These are phyloP conservation scores for Raphanus raphanistrum DNA, from an alignment of 345 rosid genomes.

Conservation along the genomic window DNA sequence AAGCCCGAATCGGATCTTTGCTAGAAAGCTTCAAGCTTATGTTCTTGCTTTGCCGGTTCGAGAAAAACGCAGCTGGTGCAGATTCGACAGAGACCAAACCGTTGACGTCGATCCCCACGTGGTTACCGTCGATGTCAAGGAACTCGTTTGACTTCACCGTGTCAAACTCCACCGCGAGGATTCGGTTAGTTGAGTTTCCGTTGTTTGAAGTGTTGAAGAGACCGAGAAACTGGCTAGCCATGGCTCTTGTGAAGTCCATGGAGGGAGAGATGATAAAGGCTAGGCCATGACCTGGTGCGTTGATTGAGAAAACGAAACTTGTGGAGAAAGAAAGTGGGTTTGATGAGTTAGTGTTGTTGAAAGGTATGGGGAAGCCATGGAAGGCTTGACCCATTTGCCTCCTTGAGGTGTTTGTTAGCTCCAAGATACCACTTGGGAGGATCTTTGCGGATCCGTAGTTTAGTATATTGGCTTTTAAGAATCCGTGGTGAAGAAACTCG, in stretches of 20 bases:
- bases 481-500: constrained; percentile 49
- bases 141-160: constrained; percentile 49
- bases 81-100: constrained; percentile 43
- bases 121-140: constrained; percentile 48
- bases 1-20: constrained; percentile 47
- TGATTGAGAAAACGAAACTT: constrained; percentile 46
- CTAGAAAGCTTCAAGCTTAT: constrained; percentile 40
- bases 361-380: constrained; percentile 40
- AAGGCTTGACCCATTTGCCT: constrained; percentile 51
- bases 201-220: constrained; percentile 47
- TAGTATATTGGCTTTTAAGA: constrained; percentile 41
- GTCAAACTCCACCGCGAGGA: constrained; percentile 61
- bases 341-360: constrained; percentile 36
- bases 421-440: constrained; percentile 49
- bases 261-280: constrained; percentile 45
- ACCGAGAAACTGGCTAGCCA: constrained; percentile 44
- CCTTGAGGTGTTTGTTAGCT: constrained; percentile 55
- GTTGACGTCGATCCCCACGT: constrained; percentile 62
- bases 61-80: constrained; percentile 46
- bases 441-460: constrained; percentile 44
- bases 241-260: constrained; percentile 31
- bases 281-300: constrained; percentile 48
- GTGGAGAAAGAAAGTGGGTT: constrained; percentile 43
- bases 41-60: constrained; percentile 23
- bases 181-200: constrained; percentile 44